Percentiles rank a stretch among this genome's conserved stretches.
Evolutionary conservation across 768 basidiomycete species (phyloP).

Genomic region (Dentipellis sp.): DNA sequence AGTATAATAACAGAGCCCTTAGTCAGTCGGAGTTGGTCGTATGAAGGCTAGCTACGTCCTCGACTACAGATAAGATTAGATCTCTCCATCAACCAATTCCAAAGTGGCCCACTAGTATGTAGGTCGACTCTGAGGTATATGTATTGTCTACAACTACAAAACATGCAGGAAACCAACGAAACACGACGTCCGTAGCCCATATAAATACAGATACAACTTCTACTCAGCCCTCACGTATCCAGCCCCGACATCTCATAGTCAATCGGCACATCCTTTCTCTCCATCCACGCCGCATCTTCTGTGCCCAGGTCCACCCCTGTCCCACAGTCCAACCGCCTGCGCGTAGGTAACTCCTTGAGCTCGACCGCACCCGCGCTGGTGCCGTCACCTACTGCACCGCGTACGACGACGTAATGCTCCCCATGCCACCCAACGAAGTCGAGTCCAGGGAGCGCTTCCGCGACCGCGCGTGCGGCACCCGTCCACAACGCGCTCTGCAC

Average conservation of each 20-base stretch:
- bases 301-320: constrained; percentile 58
- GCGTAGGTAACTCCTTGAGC: constrained; percentile 51
- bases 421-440: constrained; percentile 72
- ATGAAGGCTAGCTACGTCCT: no score
- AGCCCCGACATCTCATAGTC: constrained; percentile 59
- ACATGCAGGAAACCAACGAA: no score
- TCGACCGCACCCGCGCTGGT: constrained; percentile 20
- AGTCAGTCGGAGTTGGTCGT: no score
- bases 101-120: no score
- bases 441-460: constrained; percentile 37
- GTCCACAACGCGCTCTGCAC: constrained; percentile 50
- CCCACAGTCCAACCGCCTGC: constrained; percentile 51
- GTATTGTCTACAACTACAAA: no score
- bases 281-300: constrained; percentile 56
- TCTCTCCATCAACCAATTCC: no score
- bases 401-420: constrained; percentile 58
- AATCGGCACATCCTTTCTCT: constrained; percentile 68
- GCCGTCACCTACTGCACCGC: constrained; percentile 18
- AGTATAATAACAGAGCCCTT: no score
- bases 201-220: not conserved
- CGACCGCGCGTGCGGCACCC: constrained; percentile 40
- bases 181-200: not conserved
- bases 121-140: no score
- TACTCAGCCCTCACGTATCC: constrained; percentile 16
- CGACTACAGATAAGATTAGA: no score